Evolutionary conservation across 2,329 filamentous ascomycete genomes (phyloP).

Genomic region (Exophiala xenobiotica): DNA sequence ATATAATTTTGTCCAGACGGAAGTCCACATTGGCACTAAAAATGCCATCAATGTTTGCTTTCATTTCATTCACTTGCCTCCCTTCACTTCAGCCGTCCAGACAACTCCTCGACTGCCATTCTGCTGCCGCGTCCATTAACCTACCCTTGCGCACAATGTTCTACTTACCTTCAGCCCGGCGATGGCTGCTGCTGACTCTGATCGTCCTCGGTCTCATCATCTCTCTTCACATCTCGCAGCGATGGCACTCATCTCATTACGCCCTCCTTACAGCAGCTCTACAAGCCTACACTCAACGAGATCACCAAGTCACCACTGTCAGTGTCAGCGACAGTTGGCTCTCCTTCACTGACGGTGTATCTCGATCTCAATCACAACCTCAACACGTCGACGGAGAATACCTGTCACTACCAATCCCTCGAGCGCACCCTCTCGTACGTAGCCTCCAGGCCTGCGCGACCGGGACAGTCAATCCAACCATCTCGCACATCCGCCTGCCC

Average conservation of each 20-base stretch:
- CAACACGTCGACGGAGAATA: neutral
- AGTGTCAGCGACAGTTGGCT: neutral
- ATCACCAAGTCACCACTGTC: neutral
- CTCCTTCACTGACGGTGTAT: too few relatives aligned
- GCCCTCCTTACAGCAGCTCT: constrained; percentile 3
- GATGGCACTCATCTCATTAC: neutral
- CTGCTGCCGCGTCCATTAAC: too few relatives aligned
- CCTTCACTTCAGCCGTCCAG: too few relatives aligned
- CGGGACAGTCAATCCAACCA: constrained; percentile 34
- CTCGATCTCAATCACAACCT: neutral
- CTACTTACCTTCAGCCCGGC: constrained; percentile 33
- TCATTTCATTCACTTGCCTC: too few relatives aligned
- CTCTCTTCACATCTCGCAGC: constrained; percentile 22
- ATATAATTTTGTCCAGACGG: too few relatives aligned
- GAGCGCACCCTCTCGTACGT: constrained; percentile 23
- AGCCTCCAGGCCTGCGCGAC: constrained; percentile 27
- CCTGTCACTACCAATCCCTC: neutral
- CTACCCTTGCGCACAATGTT: constrained; percentile 25
- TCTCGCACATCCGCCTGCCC: constrained; percentile 37
- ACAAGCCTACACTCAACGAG: neutral
- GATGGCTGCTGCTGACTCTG: constrained; percentile 30
- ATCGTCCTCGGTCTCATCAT: constrained; percentile 26
- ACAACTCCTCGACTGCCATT: too few relatives aligned
- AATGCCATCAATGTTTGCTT: too few relatives aligned
- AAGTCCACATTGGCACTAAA: too few relatives aligned